Conservation (phyloP, 106 monocot genomes). For the Posidonia australis region DNA sequence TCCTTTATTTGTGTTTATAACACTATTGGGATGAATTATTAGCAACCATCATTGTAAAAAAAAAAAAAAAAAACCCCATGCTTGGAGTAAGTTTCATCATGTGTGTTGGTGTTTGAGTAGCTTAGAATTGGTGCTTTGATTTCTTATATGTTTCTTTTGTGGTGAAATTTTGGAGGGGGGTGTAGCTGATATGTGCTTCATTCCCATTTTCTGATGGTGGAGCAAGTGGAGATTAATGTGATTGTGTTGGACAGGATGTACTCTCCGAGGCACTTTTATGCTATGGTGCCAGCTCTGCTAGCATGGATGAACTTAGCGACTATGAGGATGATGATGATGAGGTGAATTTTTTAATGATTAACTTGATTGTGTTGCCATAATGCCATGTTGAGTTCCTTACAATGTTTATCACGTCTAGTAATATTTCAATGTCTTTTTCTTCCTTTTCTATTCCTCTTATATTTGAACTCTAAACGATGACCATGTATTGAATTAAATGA, state of each 20-base stretch:
- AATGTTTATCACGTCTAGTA: neutral
- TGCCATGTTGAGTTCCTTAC: neutral
- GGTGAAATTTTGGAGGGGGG: too few species aligned
- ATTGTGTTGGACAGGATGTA: slow-evolving; percentile 26
- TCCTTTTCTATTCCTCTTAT: too few species aligned
- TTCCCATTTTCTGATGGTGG: too few species aligned
- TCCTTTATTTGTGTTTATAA: neutral
- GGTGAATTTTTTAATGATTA: slow-evolving; percentile 17
- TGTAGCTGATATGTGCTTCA: too few species aligned
- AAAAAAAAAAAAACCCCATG: too few species aligned
- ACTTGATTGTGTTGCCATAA: neutral
- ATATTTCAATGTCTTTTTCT: too few species aligned
- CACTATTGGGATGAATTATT: neutral
- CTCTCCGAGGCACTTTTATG: slow-evolving; percentile 80
- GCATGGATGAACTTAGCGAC: slow-evolving; percentile 47
- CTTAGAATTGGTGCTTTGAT: too few species aligned
- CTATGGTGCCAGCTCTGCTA: slow-evolving; percentile 79
- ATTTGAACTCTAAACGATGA: too few species aligned
- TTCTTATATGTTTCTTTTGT: too few species aligned
- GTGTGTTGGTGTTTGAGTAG: too few species aligned
- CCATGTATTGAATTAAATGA: too few species aligned
- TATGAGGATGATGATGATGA: slow-evolving; percentile 24
- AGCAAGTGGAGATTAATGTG: neutral
- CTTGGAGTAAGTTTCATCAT: too few species aligned
- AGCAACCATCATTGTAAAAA: neutral